Evolutionary conservation across 139 green algal genomes (phyloP), one percentile per base, ranked within the genome.

Genomic region (Cymbomonas tetramitiformis): DNA sequence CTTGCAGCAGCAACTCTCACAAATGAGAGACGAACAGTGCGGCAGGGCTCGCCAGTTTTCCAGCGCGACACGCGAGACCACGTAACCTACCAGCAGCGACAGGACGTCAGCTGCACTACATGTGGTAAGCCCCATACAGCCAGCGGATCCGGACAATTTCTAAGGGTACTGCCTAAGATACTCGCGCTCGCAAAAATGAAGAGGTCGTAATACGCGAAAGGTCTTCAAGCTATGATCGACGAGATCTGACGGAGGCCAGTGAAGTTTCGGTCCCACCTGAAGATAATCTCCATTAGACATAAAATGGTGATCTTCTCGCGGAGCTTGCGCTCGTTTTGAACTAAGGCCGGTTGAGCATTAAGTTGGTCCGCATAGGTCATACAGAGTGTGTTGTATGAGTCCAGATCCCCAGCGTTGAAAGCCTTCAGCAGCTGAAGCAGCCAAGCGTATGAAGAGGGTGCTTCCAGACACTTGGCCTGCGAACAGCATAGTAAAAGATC

Each of bases 271-370:
- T n/a, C n/a, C n/a, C n/a, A n/a, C 71, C 60, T 73, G 57, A 78
- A 78, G 6, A 86, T 71, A 24, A 74, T 59, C 64, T 69, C 56
- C 67, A 78, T 33, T 32, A 81, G 49, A 51, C 69, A 82, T 52
- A 94, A 77, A 29, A 97, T 79, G 31, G 87, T 95, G 58, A 96
- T 89, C 77, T 99, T 99, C 66, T 97, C 82, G 2, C 85, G 58
- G 34, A 97, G 75, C 24, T 67, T 69, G 48, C 82, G 69, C 73
- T 93, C 85, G 60, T 94, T 78, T 32, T 77, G 69, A 26, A 96
- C 89, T 48, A 99, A 71, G 21, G 81, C 86, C 1, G 92, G 92
- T 76, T 96, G 86, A 4, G 60, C 71, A 61, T 95, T 94, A 10
- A 99, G 79, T 49, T 72, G 54, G 0, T 57, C 40, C 1, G 81